These are phyloP conservation scores for Wickerhamomyces silvicola DNA, from an alignment of 805 yeast genomes.

Conservation along the genomic window DNA sequence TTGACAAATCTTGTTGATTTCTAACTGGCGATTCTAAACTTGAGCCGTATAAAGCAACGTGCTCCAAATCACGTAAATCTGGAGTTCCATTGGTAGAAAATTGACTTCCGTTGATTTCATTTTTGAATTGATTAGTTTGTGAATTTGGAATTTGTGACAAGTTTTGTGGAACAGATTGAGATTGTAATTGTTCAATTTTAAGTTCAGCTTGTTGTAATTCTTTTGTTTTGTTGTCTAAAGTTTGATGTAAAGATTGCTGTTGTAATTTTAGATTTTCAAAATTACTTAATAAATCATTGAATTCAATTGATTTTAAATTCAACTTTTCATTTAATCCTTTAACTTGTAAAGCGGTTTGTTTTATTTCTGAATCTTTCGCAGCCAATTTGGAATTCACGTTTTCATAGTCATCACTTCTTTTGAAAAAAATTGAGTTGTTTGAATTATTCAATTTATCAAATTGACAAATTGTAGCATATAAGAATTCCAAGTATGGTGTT, in stretches of 20 bases:
- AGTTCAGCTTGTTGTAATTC: conserved; percentile 5
- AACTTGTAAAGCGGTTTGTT: too few species aligned
- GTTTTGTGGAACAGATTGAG: background rate
- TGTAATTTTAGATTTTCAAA: conserved; percentile 2
- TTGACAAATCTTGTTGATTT: background rate
- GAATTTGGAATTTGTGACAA: background rate
- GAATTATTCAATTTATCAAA: conserved; percentile 30
- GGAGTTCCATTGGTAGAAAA: conserved; percentile 21
- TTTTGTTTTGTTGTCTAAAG: conserved; percentile 1
- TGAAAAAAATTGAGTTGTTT: conserved; percentile 17
- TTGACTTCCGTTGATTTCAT: too few species aligned
- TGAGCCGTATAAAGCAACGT: conserved; percentile 16
- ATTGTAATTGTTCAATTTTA: conserved; percentile 4
- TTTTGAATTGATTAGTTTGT: conserved; percentile 2
- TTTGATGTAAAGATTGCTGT: conserved; percentile 1
- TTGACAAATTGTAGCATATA: conserved; percentile 74
- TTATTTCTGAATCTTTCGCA: conserved; percentile 3
- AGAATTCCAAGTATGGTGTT: conserved; percentile 85
- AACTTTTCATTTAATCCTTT: too few species aligned
- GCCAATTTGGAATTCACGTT: conserved; percentile 4
- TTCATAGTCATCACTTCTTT: conserved; percentile 16
- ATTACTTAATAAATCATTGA: background rate
- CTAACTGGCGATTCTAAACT: conserved; percentile 15
- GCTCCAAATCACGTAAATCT: conserved; percentile 22
- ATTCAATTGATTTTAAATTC: background rate